Base-by-base conservation (phyloP, 345 rosid species). In the Cardamine resedifolia region DNA sequence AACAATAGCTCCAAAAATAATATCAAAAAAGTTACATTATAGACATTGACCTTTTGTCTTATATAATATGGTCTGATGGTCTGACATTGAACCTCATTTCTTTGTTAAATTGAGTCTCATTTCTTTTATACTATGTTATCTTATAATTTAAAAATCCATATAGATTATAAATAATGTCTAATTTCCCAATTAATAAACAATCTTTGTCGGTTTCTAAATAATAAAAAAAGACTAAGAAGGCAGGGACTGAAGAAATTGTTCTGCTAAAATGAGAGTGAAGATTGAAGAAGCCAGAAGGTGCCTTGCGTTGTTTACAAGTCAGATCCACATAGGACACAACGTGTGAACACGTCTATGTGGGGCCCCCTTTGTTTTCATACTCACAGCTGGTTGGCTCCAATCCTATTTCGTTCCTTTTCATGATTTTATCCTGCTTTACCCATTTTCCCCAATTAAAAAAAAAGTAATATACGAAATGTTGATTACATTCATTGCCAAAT, bases 291-390 rank as follows among this genome's bases (percentile, higher is more conserved):
- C 28, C 11, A 27, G 62, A 44, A 68, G 30, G 58, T 77, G 38
- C 61, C 28, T 79, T 74, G 74, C 85, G 66, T 82, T 58, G 62
- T 34, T 64, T 60, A 56, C 3, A 75, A 77, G 88, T 84, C 79
- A 82, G 20, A 18, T 78, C 88, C 90, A 85, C 83, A 83, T 84
- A 26, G 72, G 85, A 81, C 16, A 66, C 47, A 68, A 84, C 86
- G 92, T 84, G 85, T 64, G 68, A 18, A 34, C 74, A 75, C 75
- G 88, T 82, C 77, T 30, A 18, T n/a, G 76, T 70, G 18, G 86
- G 78, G 0, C 57, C 68, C 21, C 1, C n/a, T 28, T 39, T 36
- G 20, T n/a, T 49, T 45, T 15, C 66, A 36, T 9, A 58, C 34
- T 7, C 53, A 39, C n/a, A 7, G 14, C 72, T 74, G 45, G 66